A percentile compares a stretch with the other conserved stretches of the same genome.
phyloP scores from a whole-genome alignment of 202 grass and related monocot species.

The Schoenoplectus triqueter region DNA sequence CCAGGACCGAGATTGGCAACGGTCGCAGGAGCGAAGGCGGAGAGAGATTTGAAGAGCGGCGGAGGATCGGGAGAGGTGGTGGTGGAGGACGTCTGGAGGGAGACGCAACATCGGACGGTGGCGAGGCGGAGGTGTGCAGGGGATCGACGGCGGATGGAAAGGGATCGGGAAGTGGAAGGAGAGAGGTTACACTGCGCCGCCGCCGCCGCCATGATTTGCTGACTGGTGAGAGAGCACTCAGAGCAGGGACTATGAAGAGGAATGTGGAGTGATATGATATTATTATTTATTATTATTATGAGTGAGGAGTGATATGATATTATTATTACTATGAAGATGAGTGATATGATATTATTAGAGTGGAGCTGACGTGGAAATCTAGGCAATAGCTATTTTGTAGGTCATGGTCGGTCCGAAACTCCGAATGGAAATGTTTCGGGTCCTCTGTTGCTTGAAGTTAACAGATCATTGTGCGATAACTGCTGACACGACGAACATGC shows the following conservation, averaged over 20 bases:
- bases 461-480: not conserved
- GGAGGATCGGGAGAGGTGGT: constrained; percentile 47
- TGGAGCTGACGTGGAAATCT: constrained; percentile 6
- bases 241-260: too few relatives aligned
- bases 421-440: not conserved
- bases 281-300: too few relatives aligned
- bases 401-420: not conserved
- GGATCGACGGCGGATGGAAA: constrained; percentile 12
- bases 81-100: constrained; percentile 23
- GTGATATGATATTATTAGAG: not conserved
- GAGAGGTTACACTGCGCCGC: constrained; percentile 34
- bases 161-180: constrained; percentile 41
- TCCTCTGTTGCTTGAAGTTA: not conserved
- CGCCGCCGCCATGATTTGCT: constrained; percentile 43
- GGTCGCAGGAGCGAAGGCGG: constrained; percentile 77
- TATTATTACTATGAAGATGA: too few relatives aligned
- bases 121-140: not conserved
- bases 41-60: constrained; percentile 59
- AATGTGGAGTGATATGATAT: not conserved
- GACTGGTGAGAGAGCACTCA: not conserved
- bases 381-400: not conserved
- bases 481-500: not conserved
- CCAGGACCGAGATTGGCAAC: constrained; percentile 85
- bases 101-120: constrained; percentile 31
- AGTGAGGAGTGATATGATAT: too few relatives aligned